Evolutionary conservation across 768 basidiomycete species (phyloP).

Genomic region (Leccinellum albellum): DNA sequence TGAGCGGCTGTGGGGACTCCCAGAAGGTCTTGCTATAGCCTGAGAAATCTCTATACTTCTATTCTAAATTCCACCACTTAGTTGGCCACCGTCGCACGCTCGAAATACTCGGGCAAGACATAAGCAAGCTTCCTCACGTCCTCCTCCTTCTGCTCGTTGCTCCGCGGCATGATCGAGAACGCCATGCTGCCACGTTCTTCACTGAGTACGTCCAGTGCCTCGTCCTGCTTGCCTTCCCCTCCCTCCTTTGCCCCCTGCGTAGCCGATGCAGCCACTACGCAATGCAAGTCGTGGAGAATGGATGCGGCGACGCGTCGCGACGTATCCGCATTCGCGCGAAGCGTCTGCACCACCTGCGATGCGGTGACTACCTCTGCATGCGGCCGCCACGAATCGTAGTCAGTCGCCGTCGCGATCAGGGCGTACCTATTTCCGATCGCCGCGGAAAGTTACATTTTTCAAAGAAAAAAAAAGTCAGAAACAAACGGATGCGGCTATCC

Average conservation of each 20-base stretch:
- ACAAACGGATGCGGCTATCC: too few species aligned
- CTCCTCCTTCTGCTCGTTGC: slow-evolving; percentile 49
- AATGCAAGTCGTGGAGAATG: slow-evolving; percentile 59
- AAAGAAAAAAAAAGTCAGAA: neutral
- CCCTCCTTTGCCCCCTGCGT: too few species aligned
- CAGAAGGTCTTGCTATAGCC: too few species aligned
- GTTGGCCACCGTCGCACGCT: neutral
- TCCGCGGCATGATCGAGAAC: slow-evolving; percentile 76
- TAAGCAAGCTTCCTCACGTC: slow-evolving; percentile 68
- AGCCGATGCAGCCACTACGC: neutral
- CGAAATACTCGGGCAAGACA: slow-evolving; percentile 77
- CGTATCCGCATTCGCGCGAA: slow-evolving; percentile 82
- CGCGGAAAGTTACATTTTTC: neutral
- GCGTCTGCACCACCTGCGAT: slow-evolving; percentile 85
- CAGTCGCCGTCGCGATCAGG: slow-evolving; percentile 85
- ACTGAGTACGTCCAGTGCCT: slow-evolving; percentile 42
- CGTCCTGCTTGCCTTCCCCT: neutral
- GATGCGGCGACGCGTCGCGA: slow-evolving; percentile 71
- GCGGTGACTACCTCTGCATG: slow-evolving; percentile 81
- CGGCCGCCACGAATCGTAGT: slow-evolving; percentile 94
- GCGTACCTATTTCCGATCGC: slow-evolving; percentile 65
- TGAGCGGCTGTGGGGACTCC: too few species aligned
- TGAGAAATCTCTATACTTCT: too few species aligned
- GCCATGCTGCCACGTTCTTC: slow-evolving; percentile 82
- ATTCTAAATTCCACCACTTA: neutral